Percentiles rank a stretch among this genome's conserved stretches.
Evolutionary conservation across 2,329 filamentous ascomycete genomes (phyloP).

Genomic region (Immersiporthe knoxdaviesiana): DNA sequence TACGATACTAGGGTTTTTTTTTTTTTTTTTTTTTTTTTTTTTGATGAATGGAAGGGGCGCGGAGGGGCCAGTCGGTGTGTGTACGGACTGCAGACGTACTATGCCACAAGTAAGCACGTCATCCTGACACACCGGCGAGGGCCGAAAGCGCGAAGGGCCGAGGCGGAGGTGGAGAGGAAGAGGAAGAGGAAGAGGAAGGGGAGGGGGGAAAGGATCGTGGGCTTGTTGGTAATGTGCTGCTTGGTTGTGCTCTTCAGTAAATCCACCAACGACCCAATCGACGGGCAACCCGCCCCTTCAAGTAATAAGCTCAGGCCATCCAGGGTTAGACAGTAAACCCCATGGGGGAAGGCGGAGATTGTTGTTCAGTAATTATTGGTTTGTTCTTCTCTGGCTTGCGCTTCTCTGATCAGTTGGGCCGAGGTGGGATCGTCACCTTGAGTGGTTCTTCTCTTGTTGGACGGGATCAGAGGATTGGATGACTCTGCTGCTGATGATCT

Average conservation of each 20-base stretch:
- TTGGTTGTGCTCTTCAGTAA: neutral
- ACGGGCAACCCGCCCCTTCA: neutral
- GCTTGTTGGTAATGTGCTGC: neutral
- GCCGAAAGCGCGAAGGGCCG: constrained; percentile 26
- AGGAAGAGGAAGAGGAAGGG: no score
- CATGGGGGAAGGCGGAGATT: neutral
- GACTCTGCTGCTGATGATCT: no score
- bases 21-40: no score
- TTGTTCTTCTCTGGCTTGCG: neutral
- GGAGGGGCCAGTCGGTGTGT: neutral
- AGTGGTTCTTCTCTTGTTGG: no score
- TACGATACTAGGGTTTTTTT: no score
- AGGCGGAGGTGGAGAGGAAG: constrained; percentile 10
- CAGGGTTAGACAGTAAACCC: neutral
- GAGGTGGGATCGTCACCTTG: no score
- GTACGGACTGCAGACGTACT: no score
- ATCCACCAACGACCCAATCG: neutral
- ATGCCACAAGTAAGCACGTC: neutral
- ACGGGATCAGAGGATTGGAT: no score
- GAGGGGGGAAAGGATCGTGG: neutral
- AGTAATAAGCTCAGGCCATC: neutral
- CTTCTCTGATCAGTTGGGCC: no score
- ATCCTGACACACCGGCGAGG: constrained; percentile 2
- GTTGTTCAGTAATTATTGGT: neutral
- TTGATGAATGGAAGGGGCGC: neutral